Conservation (phyloP, 768 basidiomycete species). For the Panellus pusillus region DNA sequence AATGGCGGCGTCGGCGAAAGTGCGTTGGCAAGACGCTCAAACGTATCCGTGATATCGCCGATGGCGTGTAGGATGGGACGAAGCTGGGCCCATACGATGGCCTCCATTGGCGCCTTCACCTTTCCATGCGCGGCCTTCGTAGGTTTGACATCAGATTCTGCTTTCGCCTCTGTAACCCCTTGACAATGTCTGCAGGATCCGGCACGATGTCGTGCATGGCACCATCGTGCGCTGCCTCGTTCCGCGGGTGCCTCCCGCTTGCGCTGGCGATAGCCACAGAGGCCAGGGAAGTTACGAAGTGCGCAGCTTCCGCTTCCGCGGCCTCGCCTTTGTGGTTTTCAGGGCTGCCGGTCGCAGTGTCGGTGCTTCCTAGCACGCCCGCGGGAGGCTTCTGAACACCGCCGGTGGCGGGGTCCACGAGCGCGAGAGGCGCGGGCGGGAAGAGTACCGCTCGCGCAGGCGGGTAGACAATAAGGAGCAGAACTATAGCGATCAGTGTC, state of each 20-base stretch:
- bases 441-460: conserved; percentile 34
- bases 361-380: conserved; percentile 30
- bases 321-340: conserved; percentile 38
- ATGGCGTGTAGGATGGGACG: conserved; percentile 12
- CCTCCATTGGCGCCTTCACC: conserved; percentile 11
- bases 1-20: conserved; percentile 41
- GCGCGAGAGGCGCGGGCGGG: conserved; percentile 35
- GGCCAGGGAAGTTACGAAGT: conserved; percentile 33
- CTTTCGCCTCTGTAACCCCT: conserved; percentile 20
- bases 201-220: conserved; percentile 18
- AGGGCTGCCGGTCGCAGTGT: conserved; percentile 34
- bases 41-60: conserved; percentile 11
- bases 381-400: conserved; percentile 35
- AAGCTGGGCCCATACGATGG: conserved; percentile 7
- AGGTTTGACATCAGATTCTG: conserved; percentile 6
- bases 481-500: conserved; percentile 29
- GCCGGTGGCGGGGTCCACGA: conserved; percentile 30
- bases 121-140: conserved; percentile 4
- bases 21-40: conserved; percentile 25
- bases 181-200: conserved; percentile 28
- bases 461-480: conserved; percentile 38
- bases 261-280: conserved; percentile 32
- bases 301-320: conserved; percentile 38
- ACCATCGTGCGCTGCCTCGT: no score
- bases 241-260: neutral